A percentile compares a stretch with the other conserved stretches of the same genome.
Evolutionary conservation across 1,139 yeast genomes (phyloP).

Genomic region (Candida mesenterica): DNA sequence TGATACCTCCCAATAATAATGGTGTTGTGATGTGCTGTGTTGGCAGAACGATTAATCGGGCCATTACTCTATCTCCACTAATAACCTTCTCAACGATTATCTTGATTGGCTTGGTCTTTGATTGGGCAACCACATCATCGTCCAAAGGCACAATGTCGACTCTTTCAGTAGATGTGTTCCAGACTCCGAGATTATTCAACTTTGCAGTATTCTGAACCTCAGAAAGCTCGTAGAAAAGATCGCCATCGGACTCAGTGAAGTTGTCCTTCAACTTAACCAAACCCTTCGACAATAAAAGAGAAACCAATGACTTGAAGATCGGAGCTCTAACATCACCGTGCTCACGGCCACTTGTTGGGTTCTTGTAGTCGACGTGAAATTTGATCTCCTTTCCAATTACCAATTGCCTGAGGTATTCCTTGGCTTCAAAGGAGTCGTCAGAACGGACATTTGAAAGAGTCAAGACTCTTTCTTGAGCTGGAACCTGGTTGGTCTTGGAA

Average conservation of each 20-base stretch:
- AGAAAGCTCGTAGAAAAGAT: constrained; percentile 24
- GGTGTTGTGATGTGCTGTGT: constrained; percentile 51
- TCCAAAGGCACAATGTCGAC: constrained; percentile 33
- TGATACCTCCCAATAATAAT: constrained; percentile 69
- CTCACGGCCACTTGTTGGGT: constrained; percentile 54
- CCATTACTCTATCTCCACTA: constrained; percentile 71
- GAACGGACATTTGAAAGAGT: constrained; percentile 65
- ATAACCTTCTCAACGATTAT: constrained; percentile 74
- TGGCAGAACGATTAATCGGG: constrained; percentile 50
- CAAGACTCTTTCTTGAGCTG: constrained; percentile 57
- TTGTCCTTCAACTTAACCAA: constrained; percentile 63
- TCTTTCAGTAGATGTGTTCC: constrained; percentile 35
- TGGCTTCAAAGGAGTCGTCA: constrained; percentile 53
- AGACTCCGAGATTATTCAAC: constrained; percentile 49
- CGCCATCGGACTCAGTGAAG: constrained; percentile 37
- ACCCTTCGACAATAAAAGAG: constrained; percentile 57
- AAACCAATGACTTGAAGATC: constrained; percentile 57
- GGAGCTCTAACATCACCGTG: constrained; percentile 75
- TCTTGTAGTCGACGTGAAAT: constrained; percentile 55
- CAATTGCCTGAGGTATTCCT: constrained; percentile 62
- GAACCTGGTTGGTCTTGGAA: constrained; percentile 40
- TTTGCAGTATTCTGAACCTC: constrained; percentile 52
- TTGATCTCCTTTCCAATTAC: constrained; percentile 67
- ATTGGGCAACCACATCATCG: constrained; percentile 34
- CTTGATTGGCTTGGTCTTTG: constrained; percentile 44